phyloP scores from a whole-genome alignment of 495 filamentous ascomycete species.

The Xylaria acuta region DNA sequence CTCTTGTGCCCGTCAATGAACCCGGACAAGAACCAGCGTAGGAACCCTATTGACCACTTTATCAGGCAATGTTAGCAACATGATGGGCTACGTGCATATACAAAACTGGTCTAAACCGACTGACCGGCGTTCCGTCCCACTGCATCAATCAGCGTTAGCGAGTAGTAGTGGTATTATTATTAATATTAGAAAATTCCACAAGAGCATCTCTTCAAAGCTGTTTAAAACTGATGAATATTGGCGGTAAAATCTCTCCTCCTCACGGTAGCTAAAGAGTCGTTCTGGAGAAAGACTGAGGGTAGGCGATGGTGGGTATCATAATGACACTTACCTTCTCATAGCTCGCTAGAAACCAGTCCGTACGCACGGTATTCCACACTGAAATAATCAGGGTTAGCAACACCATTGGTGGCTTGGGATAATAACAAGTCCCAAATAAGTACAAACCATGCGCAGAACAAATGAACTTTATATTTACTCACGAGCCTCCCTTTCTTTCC shows the following conservation, averaged over 20 bases:
- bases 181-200: neutral
- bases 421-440: neutral
- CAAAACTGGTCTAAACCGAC: neutral
- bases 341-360: neutral
- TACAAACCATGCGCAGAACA: too few relatives aligned
- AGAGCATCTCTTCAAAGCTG: neutral
- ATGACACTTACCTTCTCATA: neutral
- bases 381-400: neutral
- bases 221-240: neutral
- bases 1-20: neutral
- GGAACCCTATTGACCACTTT: neutral
- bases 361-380: neutral
- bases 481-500: conserved; percentile 6
- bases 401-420: neutral
- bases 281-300: neutral
- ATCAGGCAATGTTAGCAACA: neutral
- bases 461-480: neutral
- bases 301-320: neutral
- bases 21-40: neutral
- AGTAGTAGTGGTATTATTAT: neutral
- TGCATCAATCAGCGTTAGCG: neutral
- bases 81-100: neutral
- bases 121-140: conserved; percentile 2
- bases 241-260: neutral
- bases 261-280: neutral